phyloP scores from a whole-genome alignment of 2,329 filamentous ascomycete species.

The Mariannaea elegans region DNA sequence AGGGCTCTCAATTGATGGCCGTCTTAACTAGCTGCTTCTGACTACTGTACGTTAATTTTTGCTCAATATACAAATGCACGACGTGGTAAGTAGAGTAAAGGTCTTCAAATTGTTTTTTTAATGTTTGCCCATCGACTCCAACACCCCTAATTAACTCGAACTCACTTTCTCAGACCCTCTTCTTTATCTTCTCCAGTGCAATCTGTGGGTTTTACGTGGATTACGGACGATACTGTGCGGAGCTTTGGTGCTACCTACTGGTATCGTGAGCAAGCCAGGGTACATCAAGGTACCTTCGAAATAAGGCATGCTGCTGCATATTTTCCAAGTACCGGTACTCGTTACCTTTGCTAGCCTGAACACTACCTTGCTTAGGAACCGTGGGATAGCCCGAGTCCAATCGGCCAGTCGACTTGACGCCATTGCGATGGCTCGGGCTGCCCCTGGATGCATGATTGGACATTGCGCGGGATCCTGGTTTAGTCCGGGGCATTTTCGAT shows the following conservation, averaged over 20 bases:
- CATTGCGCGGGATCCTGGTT: conserved; percentile 1
- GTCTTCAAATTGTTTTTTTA: no score
- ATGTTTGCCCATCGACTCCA: no score
- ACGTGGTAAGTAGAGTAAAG: no score
- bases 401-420: conserved; percentile 15
- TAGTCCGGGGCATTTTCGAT: conserved; percentile 25
- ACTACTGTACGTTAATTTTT: no score
- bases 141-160: no score
- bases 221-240: no score
- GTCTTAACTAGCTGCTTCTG: no score
- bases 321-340: not conserved
- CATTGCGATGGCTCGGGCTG: conserved; percentile 16
- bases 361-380: no score
- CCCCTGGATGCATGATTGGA: conserved; percentile 8
- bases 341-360: not conserved
- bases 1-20: no score
- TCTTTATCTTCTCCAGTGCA: not conserved
- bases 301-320: not conserved
- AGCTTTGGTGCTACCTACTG: no score
- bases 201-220: not conserved
- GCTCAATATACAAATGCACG: no score
- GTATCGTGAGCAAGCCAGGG: not conserved
- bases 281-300: not conserved
- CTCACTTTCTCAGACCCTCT: not conserved
- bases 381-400: conserved; percentile 11